Base-by-base conservation (phyloP, 1,284 basidiomycete species). In the Fomitopsis betulina region DNA sequence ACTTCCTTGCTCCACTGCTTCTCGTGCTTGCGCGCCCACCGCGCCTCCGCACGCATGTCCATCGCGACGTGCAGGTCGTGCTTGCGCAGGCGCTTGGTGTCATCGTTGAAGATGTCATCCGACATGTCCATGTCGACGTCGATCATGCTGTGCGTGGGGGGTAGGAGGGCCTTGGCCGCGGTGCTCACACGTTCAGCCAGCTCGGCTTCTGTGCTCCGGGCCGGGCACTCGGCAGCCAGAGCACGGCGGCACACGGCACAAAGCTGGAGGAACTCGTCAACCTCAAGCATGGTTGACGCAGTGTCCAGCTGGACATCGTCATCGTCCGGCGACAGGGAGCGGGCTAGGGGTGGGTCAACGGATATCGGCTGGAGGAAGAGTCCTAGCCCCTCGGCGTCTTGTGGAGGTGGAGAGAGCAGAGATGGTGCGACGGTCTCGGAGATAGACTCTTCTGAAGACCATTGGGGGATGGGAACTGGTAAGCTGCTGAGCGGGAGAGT, bases 1-100 rank as follows among this genome's bases (percentile, higher is more conserved):
- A 84, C 70, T 69, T 84, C 83, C 62, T 78, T 76, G 30, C 76
- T 73, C 33, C 77, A 69, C 68, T 82, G 80, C 65, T 80, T 80
- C 64, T 81, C 78, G 51, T 71, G 70, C 68, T 80, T 83, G 61
- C 80, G 68, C 57, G 62, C 65, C 55, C 75, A 71, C 56, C 77
- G 69, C 51, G 76, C 80, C 62, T 81, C 79, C 55, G 75, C 73
- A 51, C 79, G 75, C 62, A 68, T 65, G 58, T 74, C 71, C 68
- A 77, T 76, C 58, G 72, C 72, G 17, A 67, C 65, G 55, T 76
- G 65, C 43, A 73, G 60, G 62, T 72, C 71, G 49, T 70, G 68
- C 56, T 69, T 66, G 30, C 66, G 66, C 38, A 50, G 54, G 43
- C 64, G 67, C 60, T 63, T 65, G 59, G 65, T 65, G 37, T 55